phyloP scores from a whole-genome alignment of 2,329 filamentous ascomycete genomes.

The Trichoderma lentiforme region DNA sequence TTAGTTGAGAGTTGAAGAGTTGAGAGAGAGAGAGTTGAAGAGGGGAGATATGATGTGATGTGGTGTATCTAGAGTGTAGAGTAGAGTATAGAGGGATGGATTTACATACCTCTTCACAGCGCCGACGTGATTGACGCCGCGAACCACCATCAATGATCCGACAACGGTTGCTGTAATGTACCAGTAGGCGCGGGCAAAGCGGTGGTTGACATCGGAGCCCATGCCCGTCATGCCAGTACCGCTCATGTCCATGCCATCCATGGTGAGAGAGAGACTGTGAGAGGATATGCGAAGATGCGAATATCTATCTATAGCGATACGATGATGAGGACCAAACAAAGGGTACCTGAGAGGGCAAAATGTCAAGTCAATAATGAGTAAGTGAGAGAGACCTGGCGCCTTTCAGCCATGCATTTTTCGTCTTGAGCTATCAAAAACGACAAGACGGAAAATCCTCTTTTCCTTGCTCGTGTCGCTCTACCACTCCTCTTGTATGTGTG shows the following conservation, averaged over 20 bases:
- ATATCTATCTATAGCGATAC: neutral
- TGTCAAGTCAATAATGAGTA: neutral
- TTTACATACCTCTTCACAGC: conserved; percentile 38
- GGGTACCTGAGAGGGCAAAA: neutral
- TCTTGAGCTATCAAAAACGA: neutral
- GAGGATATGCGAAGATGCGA: neutral
- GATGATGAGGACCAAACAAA: neutral
- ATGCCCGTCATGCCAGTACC: conserved; percentile 35
- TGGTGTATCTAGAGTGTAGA: neutral
- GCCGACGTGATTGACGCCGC: conserved; percentile 43
- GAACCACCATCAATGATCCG: conserved; percentile 39
- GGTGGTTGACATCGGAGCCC: conserved; percentile 45
- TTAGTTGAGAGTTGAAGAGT: neutral
- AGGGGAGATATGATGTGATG: neutral
- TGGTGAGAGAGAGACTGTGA: neutral
- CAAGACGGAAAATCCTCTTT: neutral
- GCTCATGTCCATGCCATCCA: conserved; percentile 23
- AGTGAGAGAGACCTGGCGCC: neutral
- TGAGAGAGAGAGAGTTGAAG: neutral
- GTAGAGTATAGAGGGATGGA: no score
- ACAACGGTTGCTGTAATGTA: conserved; percentile 53
- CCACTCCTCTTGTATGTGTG: neutral
- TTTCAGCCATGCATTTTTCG: neutral
- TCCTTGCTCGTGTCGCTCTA: neutral
- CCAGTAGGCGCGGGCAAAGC: conserved; percentile 56